Evolutionary conservation across 2,329 filamentous ascomycete genomes (phyloP), one percentile per base, ranked within the genome.

Genomic region (Ramichloridium luteum): DNA sequence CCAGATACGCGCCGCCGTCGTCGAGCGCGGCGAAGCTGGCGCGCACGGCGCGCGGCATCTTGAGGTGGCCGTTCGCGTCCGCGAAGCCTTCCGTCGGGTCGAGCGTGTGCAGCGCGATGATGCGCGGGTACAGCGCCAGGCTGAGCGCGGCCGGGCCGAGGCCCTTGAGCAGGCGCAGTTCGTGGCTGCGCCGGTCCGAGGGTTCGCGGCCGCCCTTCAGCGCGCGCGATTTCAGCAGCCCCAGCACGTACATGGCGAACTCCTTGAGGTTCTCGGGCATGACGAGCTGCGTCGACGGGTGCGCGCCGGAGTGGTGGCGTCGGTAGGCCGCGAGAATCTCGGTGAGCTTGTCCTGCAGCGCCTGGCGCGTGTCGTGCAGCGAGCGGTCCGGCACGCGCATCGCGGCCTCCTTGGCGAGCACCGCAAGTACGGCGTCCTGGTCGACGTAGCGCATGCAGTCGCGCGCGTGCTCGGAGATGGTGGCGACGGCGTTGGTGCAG

Each of bases 261-360:
- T 98, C 90, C 55, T 96, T 96, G 16, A 98, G 70, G 44, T 88
- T 82, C 60, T 98, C 90, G 0, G 90, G 90, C 59, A 98, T 75
- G 16, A 98, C 85, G 16, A 98, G 72, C 57, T 98, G 86, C 4
- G 85, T 83, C 2, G 86, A 82, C 6, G 90, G 88, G 50, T 93
- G 83, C 3, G 76, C 72, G 35, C 81, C 81, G 2, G 84, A 80
- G 47, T 90, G 90, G 58, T 93, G 80, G 61, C 93, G 96, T 44
- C 90, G 76, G 58, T 98, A 96, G 34, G 77, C 80, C 16, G 86
- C 80, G 36, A 96, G 72, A 32, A 96, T 80, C 50, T 96, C 88
- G 35, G 94, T 84, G 0, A 83, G 85, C 60, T 86, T 90, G 58
- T 96, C 90, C 1, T 81, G 86, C 17, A 98, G 65, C 35, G 73